phyloP scores from a whole-genome alignment of 306 rosid species.

The Nissolia schottii region DNA sequence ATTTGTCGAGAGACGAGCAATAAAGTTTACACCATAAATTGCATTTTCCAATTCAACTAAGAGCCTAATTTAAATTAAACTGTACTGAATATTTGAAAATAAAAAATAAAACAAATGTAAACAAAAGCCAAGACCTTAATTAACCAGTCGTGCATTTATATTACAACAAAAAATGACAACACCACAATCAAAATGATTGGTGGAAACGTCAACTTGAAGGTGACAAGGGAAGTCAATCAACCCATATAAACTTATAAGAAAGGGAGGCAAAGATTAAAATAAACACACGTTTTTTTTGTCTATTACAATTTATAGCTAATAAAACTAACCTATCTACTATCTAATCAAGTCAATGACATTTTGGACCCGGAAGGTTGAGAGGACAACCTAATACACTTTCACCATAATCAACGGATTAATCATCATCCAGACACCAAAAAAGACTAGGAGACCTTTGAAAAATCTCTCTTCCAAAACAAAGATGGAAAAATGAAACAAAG shows the following conservation, averaged over 20 bases:
- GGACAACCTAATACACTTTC: neutral
- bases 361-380: neutral
- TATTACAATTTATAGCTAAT: neutral
- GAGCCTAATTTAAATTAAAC: neutral
- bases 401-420: neutral
- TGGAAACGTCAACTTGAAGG: slow-evolving; percentile 4
- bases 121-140: neutral
- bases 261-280: neutral
- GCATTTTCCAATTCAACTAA: no score
- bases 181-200: slow-evolving; percentile 1
- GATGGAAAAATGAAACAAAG: neutral
- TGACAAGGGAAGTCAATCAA: slow-evolving; percentile 22
- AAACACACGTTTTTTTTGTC: neutral
- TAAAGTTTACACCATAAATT: no score
- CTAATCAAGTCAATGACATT: neutral
- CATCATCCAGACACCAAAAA: neutral
- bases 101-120: neutral
- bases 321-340: neutral
- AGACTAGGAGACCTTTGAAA: neutral
- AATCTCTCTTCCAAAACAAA: neutral
- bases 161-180: neutral
- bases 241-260: neutral
- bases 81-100: neutral
- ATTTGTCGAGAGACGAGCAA: no score
- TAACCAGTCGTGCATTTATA: neutral